A percentile compares a stretch with the other conserved stretches of the same genome.
These are phyloP conservation scores for Xylariaceae sp. DNA, from an alignment of 2,329 filamentous ascomycete genomes.

Conservation along the genomic window DNA sequence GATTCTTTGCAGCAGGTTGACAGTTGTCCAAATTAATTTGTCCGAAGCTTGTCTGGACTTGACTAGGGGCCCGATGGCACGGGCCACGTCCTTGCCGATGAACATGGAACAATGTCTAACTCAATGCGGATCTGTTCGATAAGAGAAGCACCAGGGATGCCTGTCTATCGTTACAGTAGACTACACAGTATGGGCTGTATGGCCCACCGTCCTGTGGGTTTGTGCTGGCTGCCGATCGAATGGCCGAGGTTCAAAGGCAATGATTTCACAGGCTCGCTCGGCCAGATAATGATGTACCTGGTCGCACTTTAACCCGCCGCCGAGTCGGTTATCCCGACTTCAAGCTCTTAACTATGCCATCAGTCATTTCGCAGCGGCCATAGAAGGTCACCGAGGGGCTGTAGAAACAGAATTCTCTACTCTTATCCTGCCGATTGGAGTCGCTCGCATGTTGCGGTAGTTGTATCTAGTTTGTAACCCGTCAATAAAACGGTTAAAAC, in stretches of 20 bases:
- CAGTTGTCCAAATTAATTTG: too few species aligned
- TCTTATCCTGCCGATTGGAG: conserved; percentile 5
- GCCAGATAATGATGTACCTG: conserved; percentile 10
- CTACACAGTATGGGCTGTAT: too few species aligned
- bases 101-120: too few species aligned
- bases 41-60: too few species aligned
- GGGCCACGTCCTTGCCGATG: too few species aligned
- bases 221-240: conserved; percentile 18
- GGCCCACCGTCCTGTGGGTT: too few species aligned
- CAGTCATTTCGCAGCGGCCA: conserved; percentile 1
- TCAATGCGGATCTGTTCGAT: too few species aligned
- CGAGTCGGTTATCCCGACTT: conserved; percentile 14
- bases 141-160: too few species aligned
- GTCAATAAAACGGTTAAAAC: conserved; percentile 20
- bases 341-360: conserved; percentile 3
- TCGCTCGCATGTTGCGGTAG: conserved; percentile 14
- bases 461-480: conserved; percentile 4
- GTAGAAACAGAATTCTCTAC: too few species aligned
- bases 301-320: conserved; percentile 7
- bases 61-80: too few species aligned
- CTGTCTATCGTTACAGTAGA: too few species aligned
- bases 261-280: conserved; percentile 18
- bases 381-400: conserved; percentile 1
- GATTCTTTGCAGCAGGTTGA: too few species aligned
- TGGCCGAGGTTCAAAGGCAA: conserved; percentile 29